Evolutionary conservation across 1,284 basidiomycete species (phyloP).

Genomic region (Trichosporon sp.): DNA sequence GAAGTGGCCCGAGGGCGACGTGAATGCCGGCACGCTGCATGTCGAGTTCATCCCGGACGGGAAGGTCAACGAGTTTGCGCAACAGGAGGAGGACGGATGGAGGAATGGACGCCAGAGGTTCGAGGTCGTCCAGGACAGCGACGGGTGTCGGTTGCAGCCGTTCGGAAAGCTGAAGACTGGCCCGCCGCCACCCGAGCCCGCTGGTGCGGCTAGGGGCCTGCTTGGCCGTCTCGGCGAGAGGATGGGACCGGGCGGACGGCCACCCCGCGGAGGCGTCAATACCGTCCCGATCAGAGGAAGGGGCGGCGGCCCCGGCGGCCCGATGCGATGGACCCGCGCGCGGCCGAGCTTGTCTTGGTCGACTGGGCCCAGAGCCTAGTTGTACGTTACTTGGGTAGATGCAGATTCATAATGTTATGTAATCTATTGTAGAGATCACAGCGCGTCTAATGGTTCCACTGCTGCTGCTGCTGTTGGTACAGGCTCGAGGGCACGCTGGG

Average conservation of each 20-base stretch:
- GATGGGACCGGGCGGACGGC: not conserved
- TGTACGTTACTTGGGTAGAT: not conserved
- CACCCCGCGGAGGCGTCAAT: not conserved
- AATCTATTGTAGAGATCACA: slow-evolving; percentile 7
- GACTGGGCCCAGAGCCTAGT: not conserved
- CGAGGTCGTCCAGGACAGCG: not conserved
- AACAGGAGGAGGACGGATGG: slow-evolving; percentile 2
- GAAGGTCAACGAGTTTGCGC: not conserved
- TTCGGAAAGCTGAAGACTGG: not conserved
- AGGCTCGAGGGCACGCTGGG: slow-evolving; percentile 21
- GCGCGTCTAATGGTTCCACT: slow-evolving; percentile 17
- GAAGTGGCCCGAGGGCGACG: slow-evolving; percentile 8
- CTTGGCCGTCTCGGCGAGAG: not conserved
- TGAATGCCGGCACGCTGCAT: not conserved
- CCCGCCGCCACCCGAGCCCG: slow-evolving; percentile 5
- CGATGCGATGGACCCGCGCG: not conserved
- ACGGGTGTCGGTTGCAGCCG: not conserved
- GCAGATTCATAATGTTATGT: slow-evolving; percentile 18
- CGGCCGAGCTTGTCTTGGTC: slow-evolving; percentile 2
- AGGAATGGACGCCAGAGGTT: slow-evolving; percentile 1
- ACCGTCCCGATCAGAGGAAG: not conserved
- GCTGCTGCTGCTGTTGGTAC: slow-evolving; percentile 22
- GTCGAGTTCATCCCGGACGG: not conserved
- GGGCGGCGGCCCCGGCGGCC: not conserved
- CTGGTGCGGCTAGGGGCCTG: not conserved